Conservation (phyloP, 306 rosid genomes). For the Vigna reflexopilosa region DNA sequence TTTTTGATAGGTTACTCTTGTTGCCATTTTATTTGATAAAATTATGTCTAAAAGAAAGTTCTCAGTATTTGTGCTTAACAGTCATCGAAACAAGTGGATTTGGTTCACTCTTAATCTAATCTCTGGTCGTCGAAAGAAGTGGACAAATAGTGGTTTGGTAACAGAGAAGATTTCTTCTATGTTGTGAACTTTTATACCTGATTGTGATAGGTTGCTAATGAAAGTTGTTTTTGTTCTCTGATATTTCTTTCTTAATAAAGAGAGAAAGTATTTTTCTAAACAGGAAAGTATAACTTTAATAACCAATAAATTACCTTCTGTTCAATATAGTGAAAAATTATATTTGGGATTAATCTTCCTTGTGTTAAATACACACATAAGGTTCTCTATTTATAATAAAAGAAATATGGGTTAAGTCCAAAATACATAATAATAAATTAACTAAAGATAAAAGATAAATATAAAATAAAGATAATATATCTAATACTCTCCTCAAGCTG, state of each 20-base stretch:
- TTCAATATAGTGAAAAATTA: too few species aligned
- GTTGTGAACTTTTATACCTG: neutral
- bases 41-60: neutral
- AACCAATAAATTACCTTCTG: neutral
- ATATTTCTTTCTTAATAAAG: neutral
- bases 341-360: too few species aligned
- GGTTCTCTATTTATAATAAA: too few species aligned
- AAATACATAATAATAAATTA: too few species aligned
- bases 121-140: too few species aligned
- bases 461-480: too few species aligned
- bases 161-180: neutral
- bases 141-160: neutral
- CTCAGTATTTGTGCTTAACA: neutral
- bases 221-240: neutral
- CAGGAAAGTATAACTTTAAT: neutral
- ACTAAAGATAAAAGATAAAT: too few species aligned
- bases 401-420: too few species aligned
- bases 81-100: too few species aligned
- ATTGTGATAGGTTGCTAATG: neutral
- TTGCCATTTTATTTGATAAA: constrained; percentile 7
- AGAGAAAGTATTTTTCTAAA: too few species aligned
- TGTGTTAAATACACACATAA: too few species aligned
- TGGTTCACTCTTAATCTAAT: neutral
- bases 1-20: neutral
- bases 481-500: too few species aligned